Evolutionary conservation across 257 asterid species (phyloP).

Genomic region (Fraxinus anomala): DNA sequence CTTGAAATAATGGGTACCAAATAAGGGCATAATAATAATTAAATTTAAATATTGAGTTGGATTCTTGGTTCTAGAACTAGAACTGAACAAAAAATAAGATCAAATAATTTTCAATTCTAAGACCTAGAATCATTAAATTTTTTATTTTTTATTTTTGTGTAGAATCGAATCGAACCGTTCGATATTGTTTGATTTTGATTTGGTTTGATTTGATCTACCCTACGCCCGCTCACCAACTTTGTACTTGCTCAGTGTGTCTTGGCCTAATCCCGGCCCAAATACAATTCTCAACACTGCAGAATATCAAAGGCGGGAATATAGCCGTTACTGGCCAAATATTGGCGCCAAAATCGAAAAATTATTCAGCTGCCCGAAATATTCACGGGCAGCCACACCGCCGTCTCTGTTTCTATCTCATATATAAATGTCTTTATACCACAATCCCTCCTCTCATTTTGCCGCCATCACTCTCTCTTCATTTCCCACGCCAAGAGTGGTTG

Average conservation of each 20-base stretch:
- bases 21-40: no score
- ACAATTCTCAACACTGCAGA: background rate
- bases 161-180: no score
- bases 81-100: no score
- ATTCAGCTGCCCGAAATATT: conserved; percentile 29
- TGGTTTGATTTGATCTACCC: no score
- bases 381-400: conserved; percentile 34
- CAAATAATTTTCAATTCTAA: no score
- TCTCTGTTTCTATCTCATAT: background rate
- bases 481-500: background rate
- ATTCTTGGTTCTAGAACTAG: no score
- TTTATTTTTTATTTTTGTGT: no score
- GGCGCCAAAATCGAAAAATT: conserved; percentile 40
- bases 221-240: background rate
- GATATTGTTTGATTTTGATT: no score
- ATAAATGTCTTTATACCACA: conserved; percentile 1
- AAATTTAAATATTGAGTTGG: no score
- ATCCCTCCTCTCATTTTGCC: conserved; percentile 34
- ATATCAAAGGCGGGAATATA: conserved; percentile 34
- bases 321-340: conserved; percentile 39
- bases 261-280: background rate
- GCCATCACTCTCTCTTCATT: conserved; percentile 4
- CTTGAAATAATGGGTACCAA: no score
- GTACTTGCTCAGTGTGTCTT: background rate
- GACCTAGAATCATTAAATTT: no score